Percentiles rank a stretch among this genome's conserved stretches.
phyloP scores from a whole-genome alignment of 1,284 basidiomycete species.

The Phylloporus sp. region DNA sequence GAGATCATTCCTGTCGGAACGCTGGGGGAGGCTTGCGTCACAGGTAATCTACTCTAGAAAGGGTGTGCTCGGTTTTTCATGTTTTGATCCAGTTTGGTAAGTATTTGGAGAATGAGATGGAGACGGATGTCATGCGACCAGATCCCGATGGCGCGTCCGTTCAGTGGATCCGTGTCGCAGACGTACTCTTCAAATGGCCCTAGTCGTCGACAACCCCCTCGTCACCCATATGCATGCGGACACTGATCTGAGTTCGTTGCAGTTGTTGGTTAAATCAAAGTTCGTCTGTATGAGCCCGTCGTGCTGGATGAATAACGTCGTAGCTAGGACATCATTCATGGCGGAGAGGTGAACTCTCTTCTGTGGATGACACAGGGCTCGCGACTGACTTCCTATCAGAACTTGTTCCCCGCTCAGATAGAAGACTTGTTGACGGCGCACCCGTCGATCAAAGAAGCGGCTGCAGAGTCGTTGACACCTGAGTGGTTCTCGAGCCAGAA shows the following conservation, averaged over 20 bases:
- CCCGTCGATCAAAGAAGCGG: slow-evolving; percentile 70
- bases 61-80: slow-evolving; percentile 49
- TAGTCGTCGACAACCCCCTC: no score
- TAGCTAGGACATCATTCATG: slow-evolving; percentile 79
- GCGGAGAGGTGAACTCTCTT: slow-evolving; percentile 66
- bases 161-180: no score
- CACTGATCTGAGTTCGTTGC: slow-evolving; percentile 6
- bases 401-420: slow-evolving; percentile 84
- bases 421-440: slow-evolving; percentile 76
- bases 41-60: slow-evolving; percentile 81
- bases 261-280: slow-evolving; percentile 84
- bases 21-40: slow-evolving; percentile 75
- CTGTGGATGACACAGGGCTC: not conserved
- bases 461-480: slow-evolving; percentile 76
- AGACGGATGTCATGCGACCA: slow-evolving; percentile 68
- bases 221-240: no score
- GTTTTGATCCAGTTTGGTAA: slow-evolving; percentile 38
- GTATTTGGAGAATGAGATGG: slow-evolving; percentile 79
- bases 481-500: slow-evolving; percentile 61
- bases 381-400: slow-evolving; percentile 44
- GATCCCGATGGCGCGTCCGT: slow-evolving; percentile 54
- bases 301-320: slow-evolving; percentile 13
- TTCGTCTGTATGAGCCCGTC: no score
- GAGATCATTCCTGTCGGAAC: slow-evolving; percentile 65
- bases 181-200: no score